A percentile compares a stretch with the other conserved stretches of the same genome.
Evolutionary conservation across 1,284 basidiomycete genomes (phyloP).

Genomic region (Stygiomarasmius scandens): DNA sequence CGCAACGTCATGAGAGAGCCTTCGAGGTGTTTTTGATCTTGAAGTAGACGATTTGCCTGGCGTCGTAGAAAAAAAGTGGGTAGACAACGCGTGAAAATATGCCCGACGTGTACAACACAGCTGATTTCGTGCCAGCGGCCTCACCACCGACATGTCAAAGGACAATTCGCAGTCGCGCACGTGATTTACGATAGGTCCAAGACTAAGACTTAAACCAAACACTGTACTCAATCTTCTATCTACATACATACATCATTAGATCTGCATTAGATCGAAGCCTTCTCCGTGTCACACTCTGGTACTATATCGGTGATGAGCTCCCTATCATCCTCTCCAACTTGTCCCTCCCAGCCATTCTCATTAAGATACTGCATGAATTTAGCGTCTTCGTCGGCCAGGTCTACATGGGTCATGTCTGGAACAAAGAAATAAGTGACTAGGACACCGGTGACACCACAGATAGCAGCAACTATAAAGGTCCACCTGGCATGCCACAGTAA

Average conservation of each 20-base stretch:
- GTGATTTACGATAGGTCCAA: too few species aligned
- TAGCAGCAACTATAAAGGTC: slow-evolving; percentile 76
- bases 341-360: slow-evolving; percentile 68
- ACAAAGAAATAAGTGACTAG: slow-evolving; percentile 71
- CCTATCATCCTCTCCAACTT: slow-evolving; percentile 59
- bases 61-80: not conserved
- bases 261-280: not conserved
- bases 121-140: not conserved
- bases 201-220: too few species aligned
- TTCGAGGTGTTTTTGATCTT: not conserved
- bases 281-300: not conserved
- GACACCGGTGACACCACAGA: slow-evolving; percentile 64
- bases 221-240: too few species aligned
- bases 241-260: too few species aligned
- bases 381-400: slow-evolving; percentile 69
- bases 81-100: not conserved
- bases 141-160: not conserved
- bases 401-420: slow-evolving; percentile 68
- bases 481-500: slow-evolving; percentile 39
- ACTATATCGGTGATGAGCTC: slow-evolving; percentile 25
- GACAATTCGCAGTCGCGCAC: too few species aligned
- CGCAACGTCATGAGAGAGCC: not conserved
- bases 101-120: not conserved
- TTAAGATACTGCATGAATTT: slow-evolving; percentile 63
- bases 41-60: too few species aligned